Evolutionary conservation across 2,329 filamentous ascomycete genomes (phyloP), one percentile per base, ranked within the genome.

Genomic region (Xylaria sp.): DNA sequence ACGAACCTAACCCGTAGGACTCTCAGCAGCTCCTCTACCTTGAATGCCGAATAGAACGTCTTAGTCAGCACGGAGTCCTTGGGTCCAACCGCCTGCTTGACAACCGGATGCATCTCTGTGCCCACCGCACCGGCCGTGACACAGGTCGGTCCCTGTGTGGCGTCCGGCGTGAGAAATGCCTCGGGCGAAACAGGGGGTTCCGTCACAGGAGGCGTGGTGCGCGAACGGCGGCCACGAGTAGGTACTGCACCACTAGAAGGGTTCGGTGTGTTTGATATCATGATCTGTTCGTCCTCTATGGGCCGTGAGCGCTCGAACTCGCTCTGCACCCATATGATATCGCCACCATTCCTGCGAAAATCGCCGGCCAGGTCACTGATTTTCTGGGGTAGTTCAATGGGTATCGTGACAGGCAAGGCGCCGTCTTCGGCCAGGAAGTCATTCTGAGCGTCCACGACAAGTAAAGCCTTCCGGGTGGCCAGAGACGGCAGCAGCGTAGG

Each of bases 401-500:
- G 88, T 51, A 88, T 85, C 42, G 83, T 83, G 60, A 94, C 88
- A 13, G 89, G 86, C 23, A 98, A 81, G 29, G 89, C 87, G 63
- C 92, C 92, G 60, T 88, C 85, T 1, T 87, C 81, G 6, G 88
- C 85, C 66, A 97, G 82, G 76, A 98, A 97, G 79, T 98, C 95
- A 75, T 97, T 93, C 77, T 98, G 96, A 42, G 97, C 88, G 76
- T 97, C 95, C 71, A 98, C 86, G 21, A 97, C 83, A 23, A 98
- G 84, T 51, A 99, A 85, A 0, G 93, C 95, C 81, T 87, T 88
- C 60, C 89, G 85, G 9, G 88, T 88, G 35, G 81, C 82, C 61
- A 91, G 80, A 58, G 86, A 81, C 12, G 89, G 89, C 23, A 91
- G 82, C 42, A 84, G 82, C 54, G 85, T 79, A 47, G 83, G 80